Evolutionary conservation across 202 grass and related monocot genomes (phyloP).

Genomic region (Carex arenaria): DNA sequence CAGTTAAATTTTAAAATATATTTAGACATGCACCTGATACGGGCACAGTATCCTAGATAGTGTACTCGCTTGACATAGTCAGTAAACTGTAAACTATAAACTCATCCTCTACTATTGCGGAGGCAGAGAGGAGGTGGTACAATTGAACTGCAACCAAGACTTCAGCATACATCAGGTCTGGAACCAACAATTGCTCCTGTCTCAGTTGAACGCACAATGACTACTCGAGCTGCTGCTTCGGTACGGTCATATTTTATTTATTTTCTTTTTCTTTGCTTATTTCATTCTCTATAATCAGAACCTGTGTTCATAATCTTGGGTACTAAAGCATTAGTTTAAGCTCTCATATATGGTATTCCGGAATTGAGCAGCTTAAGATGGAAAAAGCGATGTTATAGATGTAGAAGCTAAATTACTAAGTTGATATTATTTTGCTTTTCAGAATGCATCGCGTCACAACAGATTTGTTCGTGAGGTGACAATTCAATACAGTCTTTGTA

Average conservation of each 20-base stretch:
- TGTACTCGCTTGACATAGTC: background rate
- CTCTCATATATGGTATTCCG: slow-evolving; percentile 1
- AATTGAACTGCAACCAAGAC: slow-evolving; percentile 76
- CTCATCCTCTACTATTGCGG: background rate
- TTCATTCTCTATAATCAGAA: background rate
- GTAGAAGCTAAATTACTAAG: background rate
- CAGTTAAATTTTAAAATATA: background rate
- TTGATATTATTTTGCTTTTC: slow-evolving; percentile 29
- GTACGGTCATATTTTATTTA: slow-evolving; percentile 35
- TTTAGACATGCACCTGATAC: background rate
- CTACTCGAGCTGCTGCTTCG: slow-evolving; percentile 90
- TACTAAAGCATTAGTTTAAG: background rate
- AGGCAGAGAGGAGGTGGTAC: slow-evolving; percentile 83
- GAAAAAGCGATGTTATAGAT: background rate
- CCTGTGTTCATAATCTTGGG: background rate
- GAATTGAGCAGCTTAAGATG: background rate
- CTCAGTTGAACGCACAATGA: slow-evolving; percentile 92
- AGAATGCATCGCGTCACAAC: slow-evolving; percentile 96
- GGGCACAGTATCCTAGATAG: background rate
- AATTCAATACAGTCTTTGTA: slow-evolving; percentile 94
- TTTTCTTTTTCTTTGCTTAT: background rate
- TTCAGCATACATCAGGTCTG: slow-evolving; percentile 88
- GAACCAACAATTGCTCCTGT: slow-evolving; percentile 93
- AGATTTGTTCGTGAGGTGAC: slow-evolving; percentile 95
- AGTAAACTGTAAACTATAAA: background rate